Evolutionary conservation across 805 yeast species (phyloP).

Genomic region (Isabelozyma rhagii): DNA sequence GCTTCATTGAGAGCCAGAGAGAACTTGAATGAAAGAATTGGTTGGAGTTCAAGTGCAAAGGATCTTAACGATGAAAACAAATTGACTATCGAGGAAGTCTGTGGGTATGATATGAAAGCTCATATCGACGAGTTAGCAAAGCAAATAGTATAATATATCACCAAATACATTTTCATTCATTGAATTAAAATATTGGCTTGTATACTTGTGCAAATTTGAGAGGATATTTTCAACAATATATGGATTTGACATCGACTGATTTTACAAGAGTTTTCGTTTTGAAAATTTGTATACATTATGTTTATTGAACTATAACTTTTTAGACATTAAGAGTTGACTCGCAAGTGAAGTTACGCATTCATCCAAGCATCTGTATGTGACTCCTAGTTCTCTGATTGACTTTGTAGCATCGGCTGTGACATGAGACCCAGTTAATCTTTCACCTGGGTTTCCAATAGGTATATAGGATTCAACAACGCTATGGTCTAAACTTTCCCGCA

Average conservation of each 20-base stretch:
- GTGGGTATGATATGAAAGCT: constrained; percentile 25
- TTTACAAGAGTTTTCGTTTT: background rate
- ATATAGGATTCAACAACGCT: constrained; percentile 1
- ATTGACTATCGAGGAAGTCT: constrained; percentile 26
- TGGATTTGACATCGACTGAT: too few relatives aligned
- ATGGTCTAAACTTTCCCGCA: constrained; percentile 7
- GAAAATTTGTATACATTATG: background rate
- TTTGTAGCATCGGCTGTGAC: constrained; percentile 21
- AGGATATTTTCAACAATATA: too few relatives aligned
- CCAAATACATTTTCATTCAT: background rate
- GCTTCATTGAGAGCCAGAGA: constrained; percentile 28
- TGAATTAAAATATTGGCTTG: too few relatives aligned
- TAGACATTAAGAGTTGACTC: background rate
- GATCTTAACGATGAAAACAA: constrained; percentile 12
- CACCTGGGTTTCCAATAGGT: constrained; percentile 17
- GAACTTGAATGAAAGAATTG: constrained; percentile 27
- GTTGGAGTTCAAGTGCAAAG: constrained; percentile 18
- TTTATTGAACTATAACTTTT: background rate
- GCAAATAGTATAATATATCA: background rate
- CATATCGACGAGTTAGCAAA: constrained; percentile 14
- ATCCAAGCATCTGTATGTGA: constrained; percentile 11
- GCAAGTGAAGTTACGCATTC: background rate
- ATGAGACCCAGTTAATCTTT: constrained; percentile 15
- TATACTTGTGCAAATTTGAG: too few relatives aligned
- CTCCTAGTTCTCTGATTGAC: constrained; percentile 11